Evolutionary conservation across 352 stramenopile species (phyloP).

Genomic region (Thraustochytrium sp.): DNA sequence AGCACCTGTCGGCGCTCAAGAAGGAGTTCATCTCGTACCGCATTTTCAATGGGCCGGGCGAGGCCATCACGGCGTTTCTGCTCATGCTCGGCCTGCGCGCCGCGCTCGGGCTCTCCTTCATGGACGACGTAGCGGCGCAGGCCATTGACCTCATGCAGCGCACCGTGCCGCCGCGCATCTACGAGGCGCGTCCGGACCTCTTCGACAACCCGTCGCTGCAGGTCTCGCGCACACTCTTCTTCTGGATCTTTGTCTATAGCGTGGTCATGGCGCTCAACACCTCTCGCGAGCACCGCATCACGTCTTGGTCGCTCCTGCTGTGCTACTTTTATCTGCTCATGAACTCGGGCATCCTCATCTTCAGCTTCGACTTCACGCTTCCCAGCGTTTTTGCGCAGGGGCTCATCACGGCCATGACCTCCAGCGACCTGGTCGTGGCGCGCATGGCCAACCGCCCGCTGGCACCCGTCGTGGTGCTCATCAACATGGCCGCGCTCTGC

Average conservation of each 20-base stretch:
- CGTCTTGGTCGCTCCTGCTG: slow-evolving; percentile 57
- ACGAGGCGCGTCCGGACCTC: slow-evolving; percentile 44
- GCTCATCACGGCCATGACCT: slow-evolving; percentile 63
- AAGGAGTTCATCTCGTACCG: slow-evolving; percentile 62
- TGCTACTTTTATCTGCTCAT: slow-evolving; percentile 61
- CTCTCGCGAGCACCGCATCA: slow-evolving; percentile 58
- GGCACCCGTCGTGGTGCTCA: slow-evolving; percentile 64
- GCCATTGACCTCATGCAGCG: slow-evolving; percentile 49
- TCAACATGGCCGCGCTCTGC: slow-evolving; percentile 59
- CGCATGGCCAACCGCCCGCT: slow-evolving; percentile 66
- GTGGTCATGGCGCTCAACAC: slow-evolving; percentile 57
- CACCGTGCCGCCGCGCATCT: not conserved
- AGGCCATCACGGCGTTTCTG: slow-evolving; percentile 56
- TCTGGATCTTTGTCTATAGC: slow-evolving; percentile 55
- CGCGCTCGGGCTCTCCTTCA: slow-evolving; percentile 58
- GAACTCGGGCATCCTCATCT: slow-evolving; percentile 51
- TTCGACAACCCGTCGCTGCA: slow-evolving; percentile 56
- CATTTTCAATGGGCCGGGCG: slow-evolving; percentile 59
- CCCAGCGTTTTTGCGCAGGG: slow-evolving; percentile 62
- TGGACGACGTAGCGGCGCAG: slow-evolving; percentile 54
- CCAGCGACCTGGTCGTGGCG: slow-evolving; percentile 61
- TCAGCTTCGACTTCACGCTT: slow-evolving; percentile 49
- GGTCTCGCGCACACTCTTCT: slow-evolving; percentile 57
- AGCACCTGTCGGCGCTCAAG: slow-evolving; percentile 63
- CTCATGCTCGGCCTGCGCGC: slow-evolving; percentile 54